Percentiles rank a stretch among this genome's conserved stretches.
phyloP scores from a whole-genome alignment of 2,329 filamentous ascomycete species.

The Teratosphaeria viscida region DNA sequence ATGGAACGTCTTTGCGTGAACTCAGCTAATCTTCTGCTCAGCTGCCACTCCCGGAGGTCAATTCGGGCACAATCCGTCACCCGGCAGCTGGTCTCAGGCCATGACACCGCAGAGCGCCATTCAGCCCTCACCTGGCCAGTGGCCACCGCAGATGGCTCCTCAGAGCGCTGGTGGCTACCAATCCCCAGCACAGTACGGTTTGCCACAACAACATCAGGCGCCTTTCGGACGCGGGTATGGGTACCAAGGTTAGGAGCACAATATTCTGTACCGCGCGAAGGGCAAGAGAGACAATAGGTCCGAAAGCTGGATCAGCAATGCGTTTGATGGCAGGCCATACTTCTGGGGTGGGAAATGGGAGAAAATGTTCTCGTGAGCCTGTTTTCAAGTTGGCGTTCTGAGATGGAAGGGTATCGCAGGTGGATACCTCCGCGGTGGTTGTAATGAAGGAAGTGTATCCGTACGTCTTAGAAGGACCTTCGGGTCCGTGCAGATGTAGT shows the following conservation, averaged over 20 bases:
- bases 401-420: neutral
- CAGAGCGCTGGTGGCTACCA: slow-evolving; percentile 74
- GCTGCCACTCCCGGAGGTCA: slow-evolving; percentile 39
- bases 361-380: neutral
- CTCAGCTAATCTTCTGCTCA: neutral
- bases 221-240: slow-evolving; percentile 43
- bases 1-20: slow-evolving; percentile 1
- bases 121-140: slow-evolving; percentile 28
- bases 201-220: slow-evolving; percentile 41
- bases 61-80: slow-evolving; percentile 54
- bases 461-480: neutral
- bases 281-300: neutral
- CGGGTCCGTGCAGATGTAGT: neutral
- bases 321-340: neutral
- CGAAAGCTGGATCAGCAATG: neutral
- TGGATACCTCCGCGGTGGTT: too few relatives aligned
- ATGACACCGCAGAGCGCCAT: slow-evolving; percentile 28
- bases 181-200: slow-evolving; percentile 38
- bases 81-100: slow-evolving; percentile 39
- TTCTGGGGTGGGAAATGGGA: neutral
- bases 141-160: slow-evolving; percentile 34
- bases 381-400: neutral
- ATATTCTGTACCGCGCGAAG: neutral
- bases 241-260: slow-evolving; percentile 44
- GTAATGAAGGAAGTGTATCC: neutral